Percentiles rank a stretch among this genome's conserved stretches.
Conservation (phyloP, 257 asterid species). For the Mentha longifolia region DNA sequence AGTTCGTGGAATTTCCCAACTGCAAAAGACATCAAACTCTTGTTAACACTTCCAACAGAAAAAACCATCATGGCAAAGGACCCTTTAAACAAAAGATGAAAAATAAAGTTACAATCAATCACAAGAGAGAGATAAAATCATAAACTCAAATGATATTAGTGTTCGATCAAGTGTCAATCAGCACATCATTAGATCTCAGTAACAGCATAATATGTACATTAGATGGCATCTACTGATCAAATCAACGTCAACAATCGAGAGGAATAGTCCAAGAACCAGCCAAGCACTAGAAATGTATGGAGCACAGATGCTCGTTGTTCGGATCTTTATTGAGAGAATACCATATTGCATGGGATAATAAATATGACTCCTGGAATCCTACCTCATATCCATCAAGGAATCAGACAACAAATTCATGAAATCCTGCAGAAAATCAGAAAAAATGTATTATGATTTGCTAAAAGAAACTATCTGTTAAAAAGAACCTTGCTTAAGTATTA, state of each 20-base stretch:
- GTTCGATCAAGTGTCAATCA: constrained; percentile 8
- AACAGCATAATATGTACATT: constrained; percentile 21
- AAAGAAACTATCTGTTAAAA: not conserved
- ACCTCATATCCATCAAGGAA: constrained; percentile 80
- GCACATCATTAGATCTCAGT: not conserved
- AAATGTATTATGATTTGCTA: constrained; percentile 1
- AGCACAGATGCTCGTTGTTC: constrained; percentile 5
- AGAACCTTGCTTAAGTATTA: not conserved
- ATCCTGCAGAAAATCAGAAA: constrained; percentile 61
- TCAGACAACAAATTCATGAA: constrained; percentile 89
- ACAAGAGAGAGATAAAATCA: too few relatives aligned
- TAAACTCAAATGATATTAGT: too few relatives aligned
- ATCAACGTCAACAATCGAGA: constrained; percentile 19
- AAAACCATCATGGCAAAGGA: too few relatives aligned
- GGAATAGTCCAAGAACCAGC: constrained; percentile 15
- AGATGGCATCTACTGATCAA: constrained; percentile 8
- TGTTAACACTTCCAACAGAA: too few relatives aligned
- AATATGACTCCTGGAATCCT: constrained; percentile 34
- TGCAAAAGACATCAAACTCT: too few relatives aligned
- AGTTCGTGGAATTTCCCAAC: too few relatives aligned
- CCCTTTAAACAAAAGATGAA: too few relatives aligned
- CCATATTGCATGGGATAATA: constrained; percentile 7
- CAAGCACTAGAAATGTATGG: constrained; percentile 21
- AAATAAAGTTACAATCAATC: too few relatives aligned
- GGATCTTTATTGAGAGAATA: not conserved